phyloP scores from a whole-genome alignment of 345 rosid species.

The Psidium friedrichsthalianum region DNA sequence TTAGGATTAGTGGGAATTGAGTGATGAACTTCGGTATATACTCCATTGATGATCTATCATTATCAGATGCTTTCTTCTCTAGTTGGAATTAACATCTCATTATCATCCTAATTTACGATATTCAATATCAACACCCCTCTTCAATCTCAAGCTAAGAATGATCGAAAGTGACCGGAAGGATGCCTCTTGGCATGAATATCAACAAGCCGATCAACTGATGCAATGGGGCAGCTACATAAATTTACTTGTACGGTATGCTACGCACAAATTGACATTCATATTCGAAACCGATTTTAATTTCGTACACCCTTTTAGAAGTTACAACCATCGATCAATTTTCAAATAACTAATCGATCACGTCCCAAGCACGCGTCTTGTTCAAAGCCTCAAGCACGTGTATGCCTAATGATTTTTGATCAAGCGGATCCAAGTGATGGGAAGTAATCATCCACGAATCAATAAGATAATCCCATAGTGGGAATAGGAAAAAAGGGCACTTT shows the following conservation, averaged over 20 bases:
- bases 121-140: neutral
- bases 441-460: neutral
- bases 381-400: neutral
- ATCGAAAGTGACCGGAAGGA: neutral
- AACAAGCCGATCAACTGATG: neutral
- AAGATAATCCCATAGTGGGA: neutral
- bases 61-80: neutral
- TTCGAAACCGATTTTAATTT: neutral
- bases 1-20: neutral
- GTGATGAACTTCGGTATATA: neutral
- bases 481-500: too few species aligned
- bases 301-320: neutral
- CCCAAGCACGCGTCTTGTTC: neutral
- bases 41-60: neutral
- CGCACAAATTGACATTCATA: neutral
- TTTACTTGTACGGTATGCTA: neutral
- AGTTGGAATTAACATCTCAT: neutral
- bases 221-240: neutral
- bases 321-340: neutral
- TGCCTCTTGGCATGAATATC: neutral
- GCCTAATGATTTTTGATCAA: neutral
- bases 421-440: neutral
- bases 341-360: neutral
- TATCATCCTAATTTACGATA: neutral
- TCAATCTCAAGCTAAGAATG: neutral